A percentile compares a stretch with the other conserved stretches of the same genome.
Evolutionary conservation across 1,284 basidiomycete species (phyloP).

Genomic region (Amylostereum chailletii): DNA sequence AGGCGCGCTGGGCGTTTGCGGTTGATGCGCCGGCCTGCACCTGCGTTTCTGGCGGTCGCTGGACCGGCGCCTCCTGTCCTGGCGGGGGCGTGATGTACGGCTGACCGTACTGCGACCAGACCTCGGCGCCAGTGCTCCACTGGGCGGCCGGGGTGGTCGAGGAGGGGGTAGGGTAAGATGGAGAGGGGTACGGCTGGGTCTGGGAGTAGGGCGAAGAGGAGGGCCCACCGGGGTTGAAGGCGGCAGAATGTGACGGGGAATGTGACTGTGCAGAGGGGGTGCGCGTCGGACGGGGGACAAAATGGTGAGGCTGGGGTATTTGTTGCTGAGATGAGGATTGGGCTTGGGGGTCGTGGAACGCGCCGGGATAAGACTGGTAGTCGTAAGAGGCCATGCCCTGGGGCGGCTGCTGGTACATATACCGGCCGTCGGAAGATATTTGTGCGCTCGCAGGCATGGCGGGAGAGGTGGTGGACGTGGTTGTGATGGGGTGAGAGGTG

Average conservation of each 20-base stretch:
- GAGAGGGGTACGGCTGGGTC: slow-evolving; percentile 20
- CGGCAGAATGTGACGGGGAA: slow-evolving; percentile 20
- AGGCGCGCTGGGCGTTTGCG: slow-evolving; percentile 6
- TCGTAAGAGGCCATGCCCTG: slow-evolving; percentile 38
- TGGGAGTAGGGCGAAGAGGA: slow-evolving; percentile 15
- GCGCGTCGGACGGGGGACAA: slow-evolving; percentile 25
- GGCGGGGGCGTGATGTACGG: slow-evolving; percentile 19
- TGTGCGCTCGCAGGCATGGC: slow-evolving; percentile 7
- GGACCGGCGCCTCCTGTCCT: slow-evolving; percentile 14
- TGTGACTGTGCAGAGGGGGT: slow-evolving; percentile 32
- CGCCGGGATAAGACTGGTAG: slow-evolving; percentile 34
- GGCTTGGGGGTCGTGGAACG: slow-evolving; percentile 25
- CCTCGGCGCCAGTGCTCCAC: slow-evolving; percentile 19
- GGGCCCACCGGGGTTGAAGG: slow-evolving; percentile 16
- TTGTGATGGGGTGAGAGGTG: slow-evolving; percentile 7
- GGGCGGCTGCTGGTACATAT: slow-evolving; percentile 44
- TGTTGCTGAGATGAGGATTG: too few species aligned
- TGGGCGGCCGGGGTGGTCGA: slow-evolving; percentile 21
- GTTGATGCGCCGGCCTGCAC: slow-evolving; percentile 12
- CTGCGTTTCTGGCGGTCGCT: slow-evolving; percentile 14
- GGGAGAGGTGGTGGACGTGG: too few species aligned
- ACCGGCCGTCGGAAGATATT: slow-evolving; percentile 50
- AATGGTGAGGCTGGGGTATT: slow-evolving; percentile 24
- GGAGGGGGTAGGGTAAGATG: slow-evolving; percentile 22
- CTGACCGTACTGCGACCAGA: slow-evolving; percentile 20